These are phyloP conservation scores for Lithospermum erythrorhizon DNA, from an alignment of 257 asterid species.

Conservation along the genomic window DNA sequence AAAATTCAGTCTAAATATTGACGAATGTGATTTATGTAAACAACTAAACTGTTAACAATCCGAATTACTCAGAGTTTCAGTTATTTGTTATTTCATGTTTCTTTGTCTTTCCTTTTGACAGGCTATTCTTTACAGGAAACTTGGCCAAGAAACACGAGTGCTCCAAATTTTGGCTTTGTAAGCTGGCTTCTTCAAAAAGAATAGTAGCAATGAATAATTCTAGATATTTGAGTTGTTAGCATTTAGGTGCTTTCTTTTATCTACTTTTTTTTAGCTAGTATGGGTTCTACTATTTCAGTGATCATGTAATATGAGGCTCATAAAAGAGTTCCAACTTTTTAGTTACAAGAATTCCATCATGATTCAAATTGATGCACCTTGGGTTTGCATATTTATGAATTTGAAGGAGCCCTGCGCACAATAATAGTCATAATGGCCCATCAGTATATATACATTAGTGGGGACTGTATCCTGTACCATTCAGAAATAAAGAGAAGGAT, in stretches of 20 bases:
- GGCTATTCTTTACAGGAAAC: conserved; percentile 96
- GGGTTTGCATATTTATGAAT: background rate
- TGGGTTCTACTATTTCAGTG: background rate
- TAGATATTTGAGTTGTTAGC: background rate
- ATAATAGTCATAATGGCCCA: background rate
- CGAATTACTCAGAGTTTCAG: background rate
- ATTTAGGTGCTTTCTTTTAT: too few species aligned
- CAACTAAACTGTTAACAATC: background rate
- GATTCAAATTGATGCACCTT: background rate
- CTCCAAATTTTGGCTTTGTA: conserved; percentile 89
- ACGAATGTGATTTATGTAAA: background rate
- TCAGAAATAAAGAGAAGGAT: background rate
- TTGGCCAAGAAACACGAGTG: conserved; percentile 81
- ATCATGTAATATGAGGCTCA: background rate
- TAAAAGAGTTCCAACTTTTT: background rate
- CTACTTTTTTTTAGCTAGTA: too few species aligned
- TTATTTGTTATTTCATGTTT: background rate
- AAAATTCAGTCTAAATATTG: background rate
- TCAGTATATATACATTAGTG: background rate
- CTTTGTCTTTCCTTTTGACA: conserved; percentile 30
- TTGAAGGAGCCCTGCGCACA: background rate
- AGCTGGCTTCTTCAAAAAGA: conserved; percentile 16
- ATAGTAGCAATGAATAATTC: background rate
- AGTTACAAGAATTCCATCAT: background rate
- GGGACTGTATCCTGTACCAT: background rate